Evolutionary conservation across 768 basidiomycete species (phyloP), one percentile per base, ranked within the genome.

Genomic region (Porphyrellus cyaneotinctus): DNA sequence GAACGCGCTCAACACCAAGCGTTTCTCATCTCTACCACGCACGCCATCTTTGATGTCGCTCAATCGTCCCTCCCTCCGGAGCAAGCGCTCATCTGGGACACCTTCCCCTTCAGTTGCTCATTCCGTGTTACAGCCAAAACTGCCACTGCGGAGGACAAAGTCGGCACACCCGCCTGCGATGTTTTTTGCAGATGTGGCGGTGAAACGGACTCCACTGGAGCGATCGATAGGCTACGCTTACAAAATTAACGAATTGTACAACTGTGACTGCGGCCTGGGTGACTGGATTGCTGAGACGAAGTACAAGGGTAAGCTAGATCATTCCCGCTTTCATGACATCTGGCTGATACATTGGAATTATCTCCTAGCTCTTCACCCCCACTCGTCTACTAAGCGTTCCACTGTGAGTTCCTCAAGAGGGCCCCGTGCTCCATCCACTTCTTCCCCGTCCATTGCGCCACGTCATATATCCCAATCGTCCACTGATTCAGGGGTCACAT

Each of bases 161-260:
- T 66, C 71, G 20, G 47, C 67, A 13, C 74, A 81, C 64, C 88
- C 89, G 3, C 72, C 82, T 39, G 86, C 88, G 13, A 80, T 94
- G 83, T 76, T 77, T 57, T 88, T 78, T 60, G 72, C 77, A 39
- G 89, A 95, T 62, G 75, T 94, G 4, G 60, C 75, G 28, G 63
- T 69, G 14, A 76, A 77, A 67, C 78, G 73, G 57, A 83, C 76
- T 26, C 61, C 85, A 3, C 54, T 80, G 5, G 91, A 93, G 61
- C 78, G 91, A 43, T 88, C 85, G 53, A 64, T 72, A 22, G 80
- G 83, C 33, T 95, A 94, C 60, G 85, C 87, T 23, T 72, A 75
- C 58, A 94, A 92, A 73, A 89, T 94, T 57, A 90, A 91, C 62
- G 89, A 93, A 64, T 67, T 95, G 18, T 81, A 82, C 49, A 72